A percentile compares a stretch with the other conserved stretches of the same genome.
phyloP scores from a whole-genome alignment of 2,329 filamentous ascomycete genomes.

The Nannizziopsis arthrosporioides region DNA sequence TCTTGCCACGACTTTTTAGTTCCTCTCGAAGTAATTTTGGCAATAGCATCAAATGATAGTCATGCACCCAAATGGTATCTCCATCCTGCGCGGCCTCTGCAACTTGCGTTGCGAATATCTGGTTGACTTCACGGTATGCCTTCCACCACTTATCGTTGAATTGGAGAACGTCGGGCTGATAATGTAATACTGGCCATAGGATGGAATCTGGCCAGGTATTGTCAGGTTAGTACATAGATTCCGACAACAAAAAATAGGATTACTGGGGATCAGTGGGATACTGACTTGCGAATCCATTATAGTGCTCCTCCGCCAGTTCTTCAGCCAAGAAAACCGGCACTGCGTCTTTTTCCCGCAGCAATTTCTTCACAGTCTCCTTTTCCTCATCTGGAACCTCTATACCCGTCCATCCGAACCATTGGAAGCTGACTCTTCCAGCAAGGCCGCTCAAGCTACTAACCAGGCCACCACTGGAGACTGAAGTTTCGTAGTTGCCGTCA shows the following conservation, averaged over 20 bases:
- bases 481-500: slow-evolving; percentile 71
- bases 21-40: slow-evolving; percentile 75
- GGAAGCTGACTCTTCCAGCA: slow-evolving; percentile 77
- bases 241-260: not conserved
- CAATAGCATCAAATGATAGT: slow-evolving; percentile 84
- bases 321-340: slow-evolving; percentile 80
- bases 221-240: not conserved
- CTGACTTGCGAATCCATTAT: slow-evolving; percentile 91
- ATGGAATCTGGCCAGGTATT: slow-evolving; percentile 57
- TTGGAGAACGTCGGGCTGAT: slow-evolving; percentile 85
- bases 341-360: slow-evolving; percentile 67
- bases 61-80: slow-evolving; percentile 83
- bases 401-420: slow-evolving; percentile 95
- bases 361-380: slow-evolving; percentile 54
- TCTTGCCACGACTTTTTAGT: slow-evolving; percentile 58
- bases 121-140: slow-evolving; percentile 87
- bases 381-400: slow-evolving; percentile 74
- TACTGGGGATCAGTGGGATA: not conserved
- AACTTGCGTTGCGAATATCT: slow-evolving; percentile 80
- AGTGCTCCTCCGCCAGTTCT: slow-evolving; percentile 78
- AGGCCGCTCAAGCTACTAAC: slow-evolving; percentile 82
- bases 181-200: slow-evolving; percentile 93
- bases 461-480: slow-evolving; percentile 81
- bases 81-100: slow-evolving; percentile 81
- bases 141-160: slow-evolving; percentile 88